A percentile compares a stretch with the other conserved stretches of the same genome.
phyloP scores from a whole-genome alignment of 139 green algal genomes.

The Chlorella sorokiniana region DNA sequence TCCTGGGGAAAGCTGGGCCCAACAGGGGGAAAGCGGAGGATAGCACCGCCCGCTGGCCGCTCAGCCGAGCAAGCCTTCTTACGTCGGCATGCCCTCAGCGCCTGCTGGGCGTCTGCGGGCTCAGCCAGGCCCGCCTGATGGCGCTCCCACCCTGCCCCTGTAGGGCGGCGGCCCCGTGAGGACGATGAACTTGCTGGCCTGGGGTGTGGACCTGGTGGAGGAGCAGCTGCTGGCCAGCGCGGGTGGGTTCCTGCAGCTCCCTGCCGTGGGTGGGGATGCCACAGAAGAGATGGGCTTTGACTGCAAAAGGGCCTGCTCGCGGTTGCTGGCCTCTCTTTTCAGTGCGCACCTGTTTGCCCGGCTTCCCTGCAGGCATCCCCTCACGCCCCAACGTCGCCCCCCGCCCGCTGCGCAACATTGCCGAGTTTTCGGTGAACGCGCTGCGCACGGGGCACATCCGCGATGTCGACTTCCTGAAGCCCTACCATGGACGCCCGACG shows the following conservation, averaged over 20 bases:
- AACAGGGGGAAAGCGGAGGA: not conserved
- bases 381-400: slow-evolving; percentile 68
- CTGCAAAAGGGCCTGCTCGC: no score
- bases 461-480: slow-evolving; percentile 64
- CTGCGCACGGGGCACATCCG: slow-evolving; percentile 51
- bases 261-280: not conserved
- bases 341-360: not conserved
- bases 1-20: not conserved
- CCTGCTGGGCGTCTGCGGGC: no score
- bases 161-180: slow-evolving; percentile 82
- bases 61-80: no score
- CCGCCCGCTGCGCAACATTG: slow-evolving; percentile 71
- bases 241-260: slow-evolving; percentile 56
- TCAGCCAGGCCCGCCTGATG: not conserved
- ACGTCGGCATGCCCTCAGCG: no score
- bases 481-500: slow-evolving; percentile 61
- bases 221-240: slow-evolving; percentile 64
- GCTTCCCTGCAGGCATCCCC: slow-evolving; percentile 73
- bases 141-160: not conserved
- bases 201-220: slow-evolving; percentile 74
- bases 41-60: no score
- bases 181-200: slow-evolving; percentile 66
- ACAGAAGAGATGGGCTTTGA: not conserved
- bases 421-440: slow-evolving; percentile 87
- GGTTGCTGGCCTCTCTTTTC: not conserved